Evolutionary conservation across 1,284 basidiomycete genomes (phyloP), one percentile per base, ranked within the genome.

Genomic region (Malassezia vespertilionis): DNA sequence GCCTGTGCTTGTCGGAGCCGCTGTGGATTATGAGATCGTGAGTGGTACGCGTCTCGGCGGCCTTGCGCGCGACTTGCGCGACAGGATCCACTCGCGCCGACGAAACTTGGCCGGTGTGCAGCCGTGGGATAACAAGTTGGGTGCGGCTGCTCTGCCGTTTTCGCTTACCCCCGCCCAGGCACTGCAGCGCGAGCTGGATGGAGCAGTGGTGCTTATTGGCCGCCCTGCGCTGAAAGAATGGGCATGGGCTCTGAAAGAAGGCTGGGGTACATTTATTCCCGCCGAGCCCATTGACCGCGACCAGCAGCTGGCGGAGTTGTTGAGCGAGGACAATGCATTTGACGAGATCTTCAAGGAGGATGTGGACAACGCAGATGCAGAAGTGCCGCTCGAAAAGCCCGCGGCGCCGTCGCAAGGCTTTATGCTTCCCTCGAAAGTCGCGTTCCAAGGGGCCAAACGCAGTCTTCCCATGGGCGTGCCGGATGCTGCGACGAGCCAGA

Each of bases 201-300:
- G 88, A 4, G 90, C 88, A 1, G 77, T 82, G 33, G 76, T 96
- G 44, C 75, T 97, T 44, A 73, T 96, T n/a, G 93, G 93, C 6
- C 79, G 91, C 46, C 82, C 85, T 27, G 84, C 87, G 1, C 78
- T 90, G 71, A 97, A 96, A 73, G 91, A 97, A 74, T 96, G 86
- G 72, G 80, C 93, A 76, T 78, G 81, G 51, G 91, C 89, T 1
- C 69, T 96, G 42, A 79, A 79, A 61, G 76, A 79, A 40, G 91
- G 93, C 0, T 97, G 86, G 85, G 79, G 80, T 15, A 57, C 58
- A 7, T 33, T 17, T 10, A 44, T 60, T 11, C 66, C 68, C 2
- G 45, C 57, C n/a, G 80, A 81, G 36, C 75, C 79, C 2, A 72
- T 87, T 18, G 76, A 83, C 52, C 32, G 48, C 36, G 63, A 91